Base-by-base conservation (phyloP, 441 rosid species). In the Populus hybrid region DNA sequence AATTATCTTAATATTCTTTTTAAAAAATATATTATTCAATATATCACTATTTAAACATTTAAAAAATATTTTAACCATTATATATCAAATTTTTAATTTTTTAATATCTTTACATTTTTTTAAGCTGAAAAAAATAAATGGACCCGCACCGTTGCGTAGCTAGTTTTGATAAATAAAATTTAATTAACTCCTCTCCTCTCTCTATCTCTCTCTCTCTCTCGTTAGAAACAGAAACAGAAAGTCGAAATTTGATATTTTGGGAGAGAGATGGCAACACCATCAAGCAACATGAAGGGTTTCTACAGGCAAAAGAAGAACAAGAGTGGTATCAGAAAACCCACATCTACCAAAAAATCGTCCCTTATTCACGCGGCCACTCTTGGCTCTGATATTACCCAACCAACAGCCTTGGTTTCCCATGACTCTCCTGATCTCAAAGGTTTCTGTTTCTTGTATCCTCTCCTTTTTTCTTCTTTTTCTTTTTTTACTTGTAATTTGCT, bases 221-320 rank as follows among this genome's bases (percentile, higher is more conserved):
- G 11, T 16, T 9, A 14, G 38, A 59, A 23, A 24, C 32, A 10
- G 36, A 66, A 30, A 28, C 10, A 16, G 2, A 21, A 26, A 64
- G 46, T 14, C 54, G 26, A 77, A 65, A 50, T 72, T 72, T 72
- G 76, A 77, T 65, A 4, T 72, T 42, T 14, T 54, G 14, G 21
- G 80, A 26, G 32, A 30, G 32, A 30, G 32, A 30, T 88, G 94
- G 88, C 91, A 73, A 83, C 91, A 23, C 75, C 79, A 65, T 87
- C 90, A 7, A 83, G 81, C 78, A 86, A 83, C 76, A 78, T 92
- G 87, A 87, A 88, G 88, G 88, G 86, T 71, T 88, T 87, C 84
- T 92, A 86, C 88, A 83, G 81, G 87, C 93, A 91, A 59, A 89
- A 73, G 69, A 91, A 91, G 75, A n/a, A 30, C 32, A 30, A 30